Evolutionary conservation across 805 yeast species (phyloP).

Genomic region (Cyberlindnera maritima): DNA sequence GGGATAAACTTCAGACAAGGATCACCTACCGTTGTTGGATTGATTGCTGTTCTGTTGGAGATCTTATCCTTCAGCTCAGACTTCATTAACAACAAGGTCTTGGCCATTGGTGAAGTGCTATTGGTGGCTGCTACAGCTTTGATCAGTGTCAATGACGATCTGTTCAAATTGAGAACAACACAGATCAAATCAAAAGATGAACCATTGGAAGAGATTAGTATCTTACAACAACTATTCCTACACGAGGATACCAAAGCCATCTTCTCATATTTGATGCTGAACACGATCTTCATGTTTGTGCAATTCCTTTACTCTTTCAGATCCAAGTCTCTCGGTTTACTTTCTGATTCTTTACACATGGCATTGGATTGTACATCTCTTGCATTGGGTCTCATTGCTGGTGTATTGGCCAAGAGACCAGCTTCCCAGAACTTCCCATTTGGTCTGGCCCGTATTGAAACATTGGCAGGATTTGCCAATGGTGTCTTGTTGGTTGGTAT

Average conservation of each 20-base stretch:
- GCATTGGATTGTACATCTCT: slow-evolving; percentile 90
- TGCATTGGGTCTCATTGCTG: slow-evolving; percentile 86
- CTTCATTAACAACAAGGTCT: slow-evolving; percentile 7
- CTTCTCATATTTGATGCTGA: slow-evolving; percentile 79
- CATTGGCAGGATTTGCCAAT: slow-evolving; percentile 92
- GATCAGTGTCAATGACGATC: slow-evolving; percentile 15
- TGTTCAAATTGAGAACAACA: slow-evolving; percentile 4
- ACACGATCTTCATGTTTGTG: slow-evolving; percentile 90
- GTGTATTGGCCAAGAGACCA: slow-evolving; percentile 57
- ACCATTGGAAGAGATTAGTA: slow-evolving; percentile 10
- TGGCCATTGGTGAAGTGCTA: slow-evolving; percentile 16
- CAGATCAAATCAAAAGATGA: neutral
- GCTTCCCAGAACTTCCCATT: slow-evolving; percentile 77
- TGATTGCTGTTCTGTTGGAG: slow-evolving; percentile 33
- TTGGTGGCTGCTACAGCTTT: slow-evolving; percentile 13
- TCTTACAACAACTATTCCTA: slow-evolving; percentile 22
- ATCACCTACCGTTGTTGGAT: slow-evolving; percentile 26
- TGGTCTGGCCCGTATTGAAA: slow-evolving; percentile 82
- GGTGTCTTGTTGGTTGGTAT: slow-evolving; percentile 87
- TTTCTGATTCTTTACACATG: slow-evolving; percentile 96
- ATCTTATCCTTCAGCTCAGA: slow-evolving; percentile 32
- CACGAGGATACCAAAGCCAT: slow-evolving; percentile 82
- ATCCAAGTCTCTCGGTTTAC: slow-evolving; percentile 85
- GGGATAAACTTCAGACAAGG: slow-evolving; percentile 15
- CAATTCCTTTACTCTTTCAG: slow-evolving; percentile 90